Percentiles rank a stretch among this genome's conserved stretches.
Conservation (phyloP, 441 rosid genomes). For the Dalechampia spathulata region DNA sequence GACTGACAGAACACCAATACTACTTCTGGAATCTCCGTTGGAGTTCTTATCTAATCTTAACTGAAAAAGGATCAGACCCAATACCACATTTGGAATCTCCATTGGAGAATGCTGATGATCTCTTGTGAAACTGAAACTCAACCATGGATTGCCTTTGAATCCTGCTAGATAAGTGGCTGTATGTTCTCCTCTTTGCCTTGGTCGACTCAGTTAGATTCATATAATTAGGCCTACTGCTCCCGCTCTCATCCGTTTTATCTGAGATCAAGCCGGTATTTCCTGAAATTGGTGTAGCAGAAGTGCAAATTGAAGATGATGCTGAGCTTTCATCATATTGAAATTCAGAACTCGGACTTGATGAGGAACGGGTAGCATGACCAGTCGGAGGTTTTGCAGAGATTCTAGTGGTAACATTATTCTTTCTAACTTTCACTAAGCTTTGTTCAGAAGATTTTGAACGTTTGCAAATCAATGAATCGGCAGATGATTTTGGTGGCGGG, state of each 20-base stretch:
- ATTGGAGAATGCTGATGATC: constrained; percentile 36
- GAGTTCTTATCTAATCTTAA: too few relatives aligned
- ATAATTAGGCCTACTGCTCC: constrained; percentile 55
- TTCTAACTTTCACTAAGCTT: constrained; percentile 46
- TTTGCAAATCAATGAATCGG: constrained; percentile 16
- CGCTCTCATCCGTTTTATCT: constrained; percentile 44
- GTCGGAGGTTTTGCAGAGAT: constrained; percentile 67
- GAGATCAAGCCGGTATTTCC: constrained; percentile 45
- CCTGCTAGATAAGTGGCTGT: constrained; percentile 28
- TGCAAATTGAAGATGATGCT: constrained; percentile 68
- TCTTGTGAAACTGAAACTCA: constrained; percentile 75
- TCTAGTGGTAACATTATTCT: constrained; percentile 72
- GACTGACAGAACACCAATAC: too few relatives aligned
- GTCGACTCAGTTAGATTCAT: constrained; percentile 85
- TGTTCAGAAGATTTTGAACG: constrained; percentile 44
- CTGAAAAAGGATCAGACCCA: constrained; percentile 35
- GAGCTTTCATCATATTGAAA: constrained; percentile 61
- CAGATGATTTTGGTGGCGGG: constrained; percentile 28
- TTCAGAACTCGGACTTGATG: constrained; percentile 82
- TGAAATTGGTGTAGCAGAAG: constrained; percentile 59
- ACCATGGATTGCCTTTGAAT: constrained; percentile 84
- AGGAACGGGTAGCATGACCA: constrained; percentile 34
- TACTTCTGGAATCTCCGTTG: too few relatives aligned
- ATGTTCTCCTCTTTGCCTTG: constrained; percentile 63
- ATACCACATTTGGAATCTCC: constrained; percentile 41